Evolutionary conservation across 768 basidiomycete genomes (phyloP).

Genomic region (Kwoniella bestiolae): DNA sequence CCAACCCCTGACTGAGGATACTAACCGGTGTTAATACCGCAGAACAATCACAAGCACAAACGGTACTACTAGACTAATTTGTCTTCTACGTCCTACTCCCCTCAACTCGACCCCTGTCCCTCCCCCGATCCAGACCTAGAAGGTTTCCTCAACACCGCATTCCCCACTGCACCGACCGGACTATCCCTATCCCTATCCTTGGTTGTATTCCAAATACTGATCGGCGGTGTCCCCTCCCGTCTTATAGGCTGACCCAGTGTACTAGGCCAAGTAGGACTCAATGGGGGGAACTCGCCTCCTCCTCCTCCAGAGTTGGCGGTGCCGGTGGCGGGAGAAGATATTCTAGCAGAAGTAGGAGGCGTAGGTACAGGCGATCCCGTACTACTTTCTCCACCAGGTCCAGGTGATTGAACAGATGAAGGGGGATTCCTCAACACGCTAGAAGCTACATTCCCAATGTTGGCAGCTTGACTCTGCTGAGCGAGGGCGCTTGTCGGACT

Average conservation of each 20-base stretch:
- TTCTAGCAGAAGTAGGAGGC: conserved; percentile 1
- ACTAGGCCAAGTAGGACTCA: conserved; percentile 16
- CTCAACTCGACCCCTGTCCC: neutral
- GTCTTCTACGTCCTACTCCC: too few relatives aligned
- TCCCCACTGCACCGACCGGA: neutral
- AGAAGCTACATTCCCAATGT: conserved; percentile 11
- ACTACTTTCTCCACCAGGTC: too few relatives aligned
- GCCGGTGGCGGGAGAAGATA: neutral
- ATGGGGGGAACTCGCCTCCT: conserved; percentile 14
- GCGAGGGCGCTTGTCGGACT: conserved; percentile 43
- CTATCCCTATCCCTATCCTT: conserved; percentile 3
- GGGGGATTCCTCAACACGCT: conserved; percentile 8
- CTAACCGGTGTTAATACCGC: too few relatives aligned
- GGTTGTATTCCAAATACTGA: neutral
- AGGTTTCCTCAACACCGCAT: conserved; percentile 3
- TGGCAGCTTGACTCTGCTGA: conserved; percentile 21
- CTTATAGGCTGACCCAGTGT: neutral
- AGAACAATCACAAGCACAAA: too few relatives aligned
- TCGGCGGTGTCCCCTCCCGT: conserved; percentile 16
- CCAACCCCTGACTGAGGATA: too few relatives aligned
- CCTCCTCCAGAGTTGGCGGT: neutral
- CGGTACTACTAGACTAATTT: too few relatives aligned
- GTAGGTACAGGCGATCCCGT: neutral
- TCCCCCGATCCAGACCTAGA: neutral
- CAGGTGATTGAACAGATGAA: neutral